A percentile compares a stretch with the other conserved stretches of the same genome.
Evolutionary conservation across 2,329 filamentous ascomycete genomes (phyloP).

Genomic region (Teratosphaeria destructans): DNA sequence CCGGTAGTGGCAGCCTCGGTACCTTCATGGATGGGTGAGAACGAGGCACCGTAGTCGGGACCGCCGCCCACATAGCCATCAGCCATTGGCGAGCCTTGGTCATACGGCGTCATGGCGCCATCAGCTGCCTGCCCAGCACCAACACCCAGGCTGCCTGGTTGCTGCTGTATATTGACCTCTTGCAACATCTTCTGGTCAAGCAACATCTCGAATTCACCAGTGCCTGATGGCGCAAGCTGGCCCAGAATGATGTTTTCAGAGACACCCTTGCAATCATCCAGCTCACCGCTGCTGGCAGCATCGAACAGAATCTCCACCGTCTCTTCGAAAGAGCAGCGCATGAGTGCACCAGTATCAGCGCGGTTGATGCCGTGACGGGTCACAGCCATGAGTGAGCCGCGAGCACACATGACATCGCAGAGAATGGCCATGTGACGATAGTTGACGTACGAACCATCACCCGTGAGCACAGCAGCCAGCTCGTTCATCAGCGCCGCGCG

Average conservation of each 20-base stretch:
- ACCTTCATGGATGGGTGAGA: slow-evolving; percentile 63
- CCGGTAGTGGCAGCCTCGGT: slow-evolving; percentile 49
- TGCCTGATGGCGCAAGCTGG: slow-evolving; percentile 93
- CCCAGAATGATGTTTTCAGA: slow-evolving; percentile 98
- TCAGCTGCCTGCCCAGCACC: slow-evolving; percentile 65
- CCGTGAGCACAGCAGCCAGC: slow-evolving; percentile 84
- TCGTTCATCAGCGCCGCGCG: slow-evolving; percentile 79
- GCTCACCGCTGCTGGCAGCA: slow-evolving; percentile 84
- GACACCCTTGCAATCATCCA: slow-evolving; percentile 95
- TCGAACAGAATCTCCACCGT: slow-evolving; percentile 97
- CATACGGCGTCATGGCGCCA: slow-evolving; percentile 89
- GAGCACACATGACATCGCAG: slow-evolving; percentile 95
- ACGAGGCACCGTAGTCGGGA: slow-evolving; percentile 49
- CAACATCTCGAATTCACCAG: slow-evolving; percentile 87
- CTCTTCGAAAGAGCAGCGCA: slow-evolving; percentile 99
- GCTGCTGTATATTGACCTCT: slow-evolving; percentile 69
- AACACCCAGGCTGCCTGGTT: slow-evolving; percentile 42
- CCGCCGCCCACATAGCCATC: slow-evolving; percentile 53
- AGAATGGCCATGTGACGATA: slow-evolving; percentile 92
- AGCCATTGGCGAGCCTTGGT: slow-evolving; percentile 55
- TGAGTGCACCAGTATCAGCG: slow-evolving; percentile 91
- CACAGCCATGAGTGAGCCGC: slow-evolving; percentile 87
- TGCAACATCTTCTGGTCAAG: slow-evolving; percentile 93
- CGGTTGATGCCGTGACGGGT: slow-evolving; percentile 98
- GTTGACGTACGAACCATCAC: slow-evolving; percentile 99